These are phyloP conservation scores for Hygrophorus russula DNA, from an alignment of 768 basidiomycete species.

Conservation along the genomic window DNA sequence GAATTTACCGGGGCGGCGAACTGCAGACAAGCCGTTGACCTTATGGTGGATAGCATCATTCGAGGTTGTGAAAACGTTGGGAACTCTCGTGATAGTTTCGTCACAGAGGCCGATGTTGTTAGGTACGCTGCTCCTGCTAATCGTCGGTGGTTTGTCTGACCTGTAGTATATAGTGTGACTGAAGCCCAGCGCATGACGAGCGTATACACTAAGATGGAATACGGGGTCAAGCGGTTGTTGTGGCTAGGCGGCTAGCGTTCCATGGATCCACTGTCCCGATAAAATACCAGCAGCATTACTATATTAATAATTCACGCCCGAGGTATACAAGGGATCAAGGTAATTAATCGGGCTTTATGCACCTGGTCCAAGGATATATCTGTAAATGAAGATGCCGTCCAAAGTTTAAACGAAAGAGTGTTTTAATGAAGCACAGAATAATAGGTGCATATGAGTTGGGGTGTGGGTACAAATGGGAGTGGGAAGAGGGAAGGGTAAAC, in stretches of 20 bases:
- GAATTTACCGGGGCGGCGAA: constrained; percentile 49
- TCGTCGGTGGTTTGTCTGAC: constrained; percentile 4
- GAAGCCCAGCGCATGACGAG: constrained; percentile 83
- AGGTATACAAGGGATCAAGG: too few species aligned
- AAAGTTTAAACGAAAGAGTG: too few species aligned
- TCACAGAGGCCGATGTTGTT: constrained; percentile 65
- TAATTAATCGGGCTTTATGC: too few species aligned
- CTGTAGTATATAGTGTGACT: constrained; percentile 40
- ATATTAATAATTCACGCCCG: too few species aligned
- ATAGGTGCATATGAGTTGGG: too few species aligned
- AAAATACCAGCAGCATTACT: too few species aligned
- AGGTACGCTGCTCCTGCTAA: constrained; percentile 37
- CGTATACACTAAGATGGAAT: constrained; percentile 87
- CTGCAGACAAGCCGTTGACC: constrained; percentile 68
- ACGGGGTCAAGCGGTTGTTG: constrained; percentile 72
- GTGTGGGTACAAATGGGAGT: too few species aligned
- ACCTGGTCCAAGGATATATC: too few species aligned
- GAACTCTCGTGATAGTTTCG: constrained; percentile 32
- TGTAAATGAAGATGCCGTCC: too few species aligned
- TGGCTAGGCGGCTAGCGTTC: constrained; percentile 1
- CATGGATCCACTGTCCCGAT: too few species aligned
- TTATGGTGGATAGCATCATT: constrained; percentile 61
- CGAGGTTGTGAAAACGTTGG: constrained; percentile 60
- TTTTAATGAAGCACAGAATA: too few species aligned
- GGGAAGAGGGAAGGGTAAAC: too few species aligned